A percentile compares a stretch with the other conserved stretches of the same genome.
phyloP scores from a whole-genome alignment of 495 filamentous ascomycete genomes.

The Aspergillus bertholletiae region DNA sequence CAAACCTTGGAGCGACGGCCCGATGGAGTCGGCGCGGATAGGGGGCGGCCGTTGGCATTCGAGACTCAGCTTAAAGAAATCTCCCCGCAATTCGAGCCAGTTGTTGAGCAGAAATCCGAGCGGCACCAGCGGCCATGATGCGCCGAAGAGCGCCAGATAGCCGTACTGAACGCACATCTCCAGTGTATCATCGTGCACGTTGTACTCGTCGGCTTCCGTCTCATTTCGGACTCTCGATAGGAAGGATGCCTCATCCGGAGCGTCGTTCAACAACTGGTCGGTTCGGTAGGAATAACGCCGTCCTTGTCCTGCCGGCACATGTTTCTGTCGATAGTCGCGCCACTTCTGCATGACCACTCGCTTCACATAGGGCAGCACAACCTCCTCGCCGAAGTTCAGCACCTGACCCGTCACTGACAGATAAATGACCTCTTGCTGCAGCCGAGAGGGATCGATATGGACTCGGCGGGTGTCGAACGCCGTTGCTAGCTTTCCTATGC shows the following conservation, averaged over 20 bases:
- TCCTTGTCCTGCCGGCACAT: slow-evolving; percentile 11
- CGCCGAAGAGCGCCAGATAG: slow-evolving; percentile 85
- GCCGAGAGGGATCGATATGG: slow-evolving; percentile 71
- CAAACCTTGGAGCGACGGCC: slow-evolving; percentile 81
- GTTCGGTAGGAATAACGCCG: slow-evolving; percentile 26
- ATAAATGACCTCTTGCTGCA: slow-evolving; percentile 91
- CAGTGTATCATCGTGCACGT: slow-evolving; percentile 56
- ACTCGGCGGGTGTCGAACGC: slow-evolving; percentile 46
- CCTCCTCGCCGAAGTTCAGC: slow-evolving; percentile 80
- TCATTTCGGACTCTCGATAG: slow-evolving; percentile 76
- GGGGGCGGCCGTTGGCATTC: slow-evolving; percentile 87
- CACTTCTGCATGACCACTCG: slow-evolving; percentile 46
- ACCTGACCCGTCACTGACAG: slow-evolving; percentile 91
- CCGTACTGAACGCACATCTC: slow-evolving; percentile 53
- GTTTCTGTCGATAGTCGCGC: slow-evolving; percentile 29
- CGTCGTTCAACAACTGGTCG: slow-evolving; percentile 41
- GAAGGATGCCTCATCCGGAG: slow-evolving; percentile 69
- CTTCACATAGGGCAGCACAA: slow-evolving; percentile 80
- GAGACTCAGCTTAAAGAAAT: slow-evolving; percentile 87
- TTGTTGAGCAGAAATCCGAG: slow-evolving; percentile 89
- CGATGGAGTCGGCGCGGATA: slow-evolving; percentile 85
- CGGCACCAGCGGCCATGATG: slow-evolving; percentile 85
- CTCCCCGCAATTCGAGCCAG: slow-evolving; percentile 89
- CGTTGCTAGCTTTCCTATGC: slow-evolving; percentile 26
- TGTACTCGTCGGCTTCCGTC: slow-evolving; percentile 76